Percentiles rank a stretch among this genome's conserved stretches.
Evolutionary conservation across 2,329 filamentous ascomycete genomes (phyloP).

Genomic region (Dothiorella sarmentorum): DNA sequence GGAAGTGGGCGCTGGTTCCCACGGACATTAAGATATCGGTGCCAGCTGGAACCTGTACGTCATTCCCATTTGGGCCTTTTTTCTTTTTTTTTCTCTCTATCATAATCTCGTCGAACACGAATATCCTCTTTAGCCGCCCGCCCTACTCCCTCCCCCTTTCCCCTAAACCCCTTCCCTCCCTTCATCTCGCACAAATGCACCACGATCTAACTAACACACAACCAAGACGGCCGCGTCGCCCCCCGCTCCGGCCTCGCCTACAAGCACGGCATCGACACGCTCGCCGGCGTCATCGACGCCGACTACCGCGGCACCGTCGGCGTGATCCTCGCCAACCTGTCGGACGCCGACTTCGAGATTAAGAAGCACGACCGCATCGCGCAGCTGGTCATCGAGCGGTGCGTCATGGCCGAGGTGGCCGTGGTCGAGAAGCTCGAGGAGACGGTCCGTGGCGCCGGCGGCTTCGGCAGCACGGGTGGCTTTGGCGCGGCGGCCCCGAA

Average conservation of each 20-base stretch:
- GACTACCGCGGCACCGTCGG: constrained; percentile 95
- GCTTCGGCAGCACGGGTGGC: constrained; percentile 39
- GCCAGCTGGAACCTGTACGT: constrained; percentile 82
- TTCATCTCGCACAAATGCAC: not conserved
- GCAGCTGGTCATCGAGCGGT: constrained; percentile 90
- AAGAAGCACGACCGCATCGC: constrained; percentile 87
- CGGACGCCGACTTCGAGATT: constrained; percentile 74
- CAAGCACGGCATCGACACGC: constrained; percentile 95
- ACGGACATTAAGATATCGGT: constrained; percentile 91
- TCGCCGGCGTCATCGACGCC: constrained; percentile 94
- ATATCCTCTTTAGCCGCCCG: not conserved
- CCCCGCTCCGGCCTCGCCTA: constrained; percentile 86
- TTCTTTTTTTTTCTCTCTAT: not conserved
- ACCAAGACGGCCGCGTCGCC: constrained; percentile 77
- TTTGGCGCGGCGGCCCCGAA: constrained; percentile 26
- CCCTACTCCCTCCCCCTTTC: constrained; percentile 9
- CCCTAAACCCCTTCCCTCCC: not conserved
- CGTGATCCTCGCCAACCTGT: constrained; percentile 91
- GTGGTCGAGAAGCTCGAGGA: constrained; percentile 85
- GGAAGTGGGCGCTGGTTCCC: constrained; percentile 81
- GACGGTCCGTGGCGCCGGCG: constrained; percentile 80
- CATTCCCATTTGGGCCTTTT: not conserved
- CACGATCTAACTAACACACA: not conserved
- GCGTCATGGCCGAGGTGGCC: constrained; percentile 87
- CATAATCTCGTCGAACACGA: not conserved